Evolutionary conservation across 2,329 filamentous ascomycete genomes (phyloP).

Genomic region (Chrysosporium queenslandicum): DNA sequence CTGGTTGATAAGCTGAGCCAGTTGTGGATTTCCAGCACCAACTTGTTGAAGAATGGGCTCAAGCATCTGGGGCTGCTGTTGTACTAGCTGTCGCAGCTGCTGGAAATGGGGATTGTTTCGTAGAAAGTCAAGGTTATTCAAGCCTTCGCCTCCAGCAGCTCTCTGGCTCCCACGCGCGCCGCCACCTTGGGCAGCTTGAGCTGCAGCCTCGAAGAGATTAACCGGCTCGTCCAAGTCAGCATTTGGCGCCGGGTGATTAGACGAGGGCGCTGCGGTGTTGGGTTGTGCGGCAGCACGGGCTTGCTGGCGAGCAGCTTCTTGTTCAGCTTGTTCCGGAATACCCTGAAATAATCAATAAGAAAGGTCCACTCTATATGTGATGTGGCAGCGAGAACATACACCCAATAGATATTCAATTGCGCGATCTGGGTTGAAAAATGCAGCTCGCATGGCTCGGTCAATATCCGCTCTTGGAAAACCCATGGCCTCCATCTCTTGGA

Average conservation of each 20-base stretch:
- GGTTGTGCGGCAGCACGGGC: slow-evolving; percentile 31
- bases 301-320: slow-evolving; percentile 37
- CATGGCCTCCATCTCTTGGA: slow-evolving; percentile 94
- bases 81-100: slow-evolving; percentile 90
- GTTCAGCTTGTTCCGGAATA: slow-evolving; percentile 76
- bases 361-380: background rate
- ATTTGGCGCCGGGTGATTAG: slow-evolving; percentile 23
- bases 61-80: slow-evolving; percentile 96
- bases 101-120: slow-evolving; percentile 96
- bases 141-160: slow-evolving; percentile 21
- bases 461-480: slow-evolving; percentile 83
- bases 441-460: slow-evolving; percentile 87
- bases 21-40: slow-evolving; percentile 83
- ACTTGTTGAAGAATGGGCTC: slow-evolving; percentile 97
- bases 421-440: slow-evolving; percentile 93
- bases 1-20: slow-evolving; percentile 81
- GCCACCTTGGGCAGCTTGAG: slow-evolving; percentile 53
- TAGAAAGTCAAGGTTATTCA: slow-evolving; percentile 82
- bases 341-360: slow-evolving; percentile 47
- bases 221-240: slow-evolving; percentile 52
- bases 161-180: slow-evolving; percentile 26
- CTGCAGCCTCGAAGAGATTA: slow-evolving; percentile 88
- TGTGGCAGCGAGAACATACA: slow-evolving; percentile 42
- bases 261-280: slow-evolving; percentile 32
- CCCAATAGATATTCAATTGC: slow-evolving; percentile 92